Base-by-base conservation (phyloP, 2,329 filamentous ascomycete genomes). In the Pseudogymnoascus sp. region DNA sequence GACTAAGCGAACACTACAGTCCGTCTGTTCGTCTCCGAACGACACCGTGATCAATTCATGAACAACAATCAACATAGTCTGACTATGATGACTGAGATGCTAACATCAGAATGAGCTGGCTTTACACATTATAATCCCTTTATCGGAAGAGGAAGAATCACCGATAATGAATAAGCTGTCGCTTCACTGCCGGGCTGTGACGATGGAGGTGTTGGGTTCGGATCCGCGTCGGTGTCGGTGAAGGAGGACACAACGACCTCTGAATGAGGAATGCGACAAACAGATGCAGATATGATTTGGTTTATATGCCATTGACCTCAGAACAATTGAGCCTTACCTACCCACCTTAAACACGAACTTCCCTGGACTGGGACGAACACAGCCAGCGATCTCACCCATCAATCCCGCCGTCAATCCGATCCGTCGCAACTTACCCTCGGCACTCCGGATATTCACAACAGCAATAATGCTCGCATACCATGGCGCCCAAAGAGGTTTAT, bases 1-100 rank as follows among this genome's bases (percentile, higher is more conserved):
- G 2, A 34, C 50, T 56, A 56, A 56, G 50, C 50, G 50, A 56
- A 34, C 28, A n/a, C 8, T 34, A 31, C n/a, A 56, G 46, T 11
- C 21, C 8, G 25, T 28, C n/a, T 12, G 28, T 36, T 28, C 16
- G 50, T 36, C 31, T 34, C 31, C 4, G 50, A 11, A 36, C 50
- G 10, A 34, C 50, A 56, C 50, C 10, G 50, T 56, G 28, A 56
- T 56, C 50, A 56, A 56, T 56, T 36, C 50, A 56, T 14, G 28
- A 56, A 34, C 50, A 56, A 56, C 50, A 36, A 56, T 56, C 50
- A 56, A 36, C 50, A 56, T 36, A 56, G 50, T 34, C 50, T 8
- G 50, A 56, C 25, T 12, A 56, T 31, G 25, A 56, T 53, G 46
- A 18, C 31, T 31, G 46, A 34, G 46, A 6, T 56, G 25, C 28